Percentiles rank a stretch among this genome's conserved stretches.
Conservation (phyloP, 2,329 filamentous ascomycete species). For the Sclerotinia nivalis region DNA sequence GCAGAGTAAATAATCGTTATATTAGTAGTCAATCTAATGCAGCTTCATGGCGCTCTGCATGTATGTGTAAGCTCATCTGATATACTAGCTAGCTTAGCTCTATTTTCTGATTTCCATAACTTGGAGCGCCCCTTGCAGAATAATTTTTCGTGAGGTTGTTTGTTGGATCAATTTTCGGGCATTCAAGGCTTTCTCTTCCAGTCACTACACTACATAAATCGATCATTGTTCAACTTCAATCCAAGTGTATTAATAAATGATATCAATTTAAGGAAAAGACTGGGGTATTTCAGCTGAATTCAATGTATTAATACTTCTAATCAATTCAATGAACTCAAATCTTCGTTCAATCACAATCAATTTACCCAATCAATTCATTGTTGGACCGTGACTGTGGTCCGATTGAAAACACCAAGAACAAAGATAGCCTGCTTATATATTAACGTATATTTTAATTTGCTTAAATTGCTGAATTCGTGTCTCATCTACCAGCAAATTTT, state of each 20-base stretch:
- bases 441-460: background rate
- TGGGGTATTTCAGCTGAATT: no score
- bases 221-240: no score
- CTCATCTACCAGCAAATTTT: background rate
- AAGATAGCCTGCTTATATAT: background rate
- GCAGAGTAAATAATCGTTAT: background rate
- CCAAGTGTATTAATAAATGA: no score
- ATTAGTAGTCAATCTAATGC: background rate
- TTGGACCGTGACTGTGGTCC: background rate
- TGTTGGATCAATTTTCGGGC: no score
- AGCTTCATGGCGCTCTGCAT: background rate
- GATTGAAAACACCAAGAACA: no score
- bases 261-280: no score
- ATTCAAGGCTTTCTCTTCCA: no score
- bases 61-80: background rate
- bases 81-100: background rate
- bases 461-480: background rate
- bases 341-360: constrained; percentile 62
- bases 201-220: no score
- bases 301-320: constrained; percentile 48
- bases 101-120: background rate
- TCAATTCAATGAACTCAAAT: constrained; percentile 51
- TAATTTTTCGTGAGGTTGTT: background rate
- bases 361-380: background rate
- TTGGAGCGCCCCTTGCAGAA: background rate